These are phyloP conservation scores for Phtheirospermum japonicum DNA, from an alignment of 257 asterid genomes.

Conservation along the genomic window DNA sequence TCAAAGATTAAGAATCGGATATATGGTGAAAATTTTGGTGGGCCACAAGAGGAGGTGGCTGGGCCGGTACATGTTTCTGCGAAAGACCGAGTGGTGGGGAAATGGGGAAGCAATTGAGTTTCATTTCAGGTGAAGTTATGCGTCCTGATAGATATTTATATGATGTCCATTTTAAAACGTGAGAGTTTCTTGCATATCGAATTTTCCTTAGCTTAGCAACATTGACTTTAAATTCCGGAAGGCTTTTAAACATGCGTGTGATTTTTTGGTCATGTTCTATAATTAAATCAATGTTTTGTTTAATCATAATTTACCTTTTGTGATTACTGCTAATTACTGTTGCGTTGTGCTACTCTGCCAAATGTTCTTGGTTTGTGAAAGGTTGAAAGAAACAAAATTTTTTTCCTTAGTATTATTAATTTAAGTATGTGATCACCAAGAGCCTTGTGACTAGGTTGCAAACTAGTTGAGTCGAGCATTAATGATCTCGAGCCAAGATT, in stretches of 20 bases:
- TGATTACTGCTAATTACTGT: too few species aligned
- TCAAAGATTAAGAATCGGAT: conserved; percentile 42
- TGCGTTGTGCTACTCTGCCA: neutral
- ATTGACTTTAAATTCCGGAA: neutral
- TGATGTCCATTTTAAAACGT: too few species aligned
- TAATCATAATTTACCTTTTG: neutral
- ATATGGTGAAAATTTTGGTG: conserved; percentile 26
- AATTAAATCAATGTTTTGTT: conserved; percentile 5
- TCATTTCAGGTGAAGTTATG: conserved; percentile 21
- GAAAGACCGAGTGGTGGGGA: conserved; percentile 64
- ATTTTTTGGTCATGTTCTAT: neutral
- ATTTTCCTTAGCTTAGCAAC: too few species aligned
- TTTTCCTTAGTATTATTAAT: neutral
- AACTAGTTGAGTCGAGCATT: too few species aligned
- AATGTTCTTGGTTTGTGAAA: neutral
- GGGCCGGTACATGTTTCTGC: conserved; percentile 47
- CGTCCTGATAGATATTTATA: neutral
- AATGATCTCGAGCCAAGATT: too few species aligned
- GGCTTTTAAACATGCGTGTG: neutral
- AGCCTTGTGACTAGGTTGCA: too few species aligned
- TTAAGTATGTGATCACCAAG: too few species aligned
- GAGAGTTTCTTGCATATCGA: too few species aligned
- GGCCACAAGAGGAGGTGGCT: conserved; percentile 47
- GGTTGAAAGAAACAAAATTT: neutral
- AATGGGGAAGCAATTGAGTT: conserved; percentile 76